A percentile compares a stretch with the other conserved stretches of the same genome.
phyloP scores from a whole-genome alignment of 768 basidiomycete genomes.

The Lyophyllum semitale region DNA sequence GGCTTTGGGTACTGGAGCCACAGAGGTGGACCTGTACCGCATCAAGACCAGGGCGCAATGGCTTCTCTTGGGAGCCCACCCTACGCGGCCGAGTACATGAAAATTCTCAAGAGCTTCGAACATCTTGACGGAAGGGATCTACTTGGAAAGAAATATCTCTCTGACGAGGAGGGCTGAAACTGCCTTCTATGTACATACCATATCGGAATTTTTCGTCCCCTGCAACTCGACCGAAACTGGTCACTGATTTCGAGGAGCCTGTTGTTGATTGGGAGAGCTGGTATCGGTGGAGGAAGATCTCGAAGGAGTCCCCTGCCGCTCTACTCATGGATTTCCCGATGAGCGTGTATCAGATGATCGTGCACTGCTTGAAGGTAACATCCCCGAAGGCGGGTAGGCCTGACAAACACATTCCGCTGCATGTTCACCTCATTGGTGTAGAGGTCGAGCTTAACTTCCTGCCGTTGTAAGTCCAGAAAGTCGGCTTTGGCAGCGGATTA shows the following conservation, averaged over 20 bases:
- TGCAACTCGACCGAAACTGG: slow-evolving; percentile 21
- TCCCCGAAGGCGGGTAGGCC: slow-evolving; percentile 13
- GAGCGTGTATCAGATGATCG: slow-evolving; percentile 36
- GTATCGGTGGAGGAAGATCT: slow-evolving; percentile 41
- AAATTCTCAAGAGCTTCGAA: slow-evolving; percentile 12
- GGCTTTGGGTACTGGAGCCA: slow-evolving; percentile 42
- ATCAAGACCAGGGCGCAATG: slow-evolving; percentile 19
- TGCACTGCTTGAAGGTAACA: slow-evolving; percentile 31
- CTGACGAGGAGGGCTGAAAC: slow-evolving; percentile 36
- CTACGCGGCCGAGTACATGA: neutral
- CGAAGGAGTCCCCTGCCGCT: slow-evolving; percentile 41
- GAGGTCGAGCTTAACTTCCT: slow-evolving; percentile 46
- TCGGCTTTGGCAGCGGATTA: neutral
- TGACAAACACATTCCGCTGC: slow-evolving; percentile 28
- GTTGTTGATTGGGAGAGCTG: slow-evolving; percentile 40
- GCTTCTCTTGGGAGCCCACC: neutral
- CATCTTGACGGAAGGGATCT: slow-evolving; percentile 37
- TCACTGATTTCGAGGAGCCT: slow-evolving; percentile 21
- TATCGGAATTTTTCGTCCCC: slow-evolving; percentile 28
- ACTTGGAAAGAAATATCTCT: slow-evolving; percentile 23
- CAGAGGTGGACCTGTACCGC: slow-evolving; percentile 33
- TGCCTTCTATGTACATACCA: slow-evolving; percentile 26
- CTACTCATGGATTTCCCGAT: slow-evolving; percentile 42
- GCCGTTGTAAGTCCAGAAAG: slow-evolving; percentile 36
- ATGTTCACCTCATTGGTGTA: slow-evolving; percentile 38